Evolutionary conservation across 2,329 filamentous ascomycete genomes (phyloP).

Genomic region (Didymella sp.): DNA sequence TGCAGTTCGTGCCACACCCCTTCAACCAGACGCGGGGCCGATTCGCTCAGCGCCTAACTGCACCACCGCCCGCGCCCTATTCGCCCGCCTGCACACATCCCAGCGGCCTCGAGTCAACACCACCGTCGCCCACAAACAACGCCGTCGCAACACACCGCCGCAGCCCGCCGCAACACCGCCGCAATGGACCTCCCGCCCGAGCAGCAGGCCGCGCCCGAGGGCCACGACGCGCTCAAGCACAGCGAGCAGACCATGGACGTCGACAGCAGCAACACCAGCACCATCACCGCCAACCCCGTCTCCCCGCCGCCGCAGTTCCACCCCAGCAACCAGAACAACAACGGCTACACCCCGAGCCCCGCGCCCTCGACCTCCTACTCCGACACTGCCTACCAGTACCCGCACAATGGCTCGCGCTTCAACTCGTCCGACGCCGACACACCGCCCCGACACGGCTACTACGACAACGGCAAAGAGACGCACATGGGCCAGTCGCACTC

Average conservation of each 20-base stretch:
- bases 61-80: constrained; percentile 31
- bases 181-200: constrained; percentile 35
- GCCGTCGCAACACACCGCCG: constrained; percentile 4
- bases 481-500: constrained; percentile 49
- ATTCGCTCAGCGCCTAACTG: constrained; percentile 28
- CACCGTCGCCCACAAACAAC: constrained; percentile 1
- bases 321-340: constrained; percentile 42
- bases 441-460: constrained; percentile 46
- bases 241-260: constrained; percentile 49
- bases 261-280: constrained; percentile 54
- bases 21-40: constrained; percentile 36
- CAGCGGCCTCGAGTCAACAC: constrained; percentile 27
- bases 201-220: constrained; percentile 19
- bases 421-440: constrained; percentile 58
- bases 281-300: constrained; percentile 43
- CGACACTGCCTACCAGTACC: constrained; percentile 56
- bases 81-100: constrained; percentile 30
- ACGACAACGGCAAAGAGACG: constrained; percentile 43
- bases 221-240: constrained; percentile 41
- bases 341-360: constrained; percentile 52
- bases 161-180: constrained; percentile 4
- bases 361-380: constrained; percentile 62
- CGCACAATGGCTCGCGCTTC: constrained; percentile 49
- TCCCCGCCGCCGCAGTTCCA: constrained; percentile 24
- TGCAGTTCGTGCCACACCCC: constrained; percentile 23